phyloP scores from a whole-genome alignment of 108 stramenopile genomes.

The Pinguiococcus pyrenoidosus region DNA sequence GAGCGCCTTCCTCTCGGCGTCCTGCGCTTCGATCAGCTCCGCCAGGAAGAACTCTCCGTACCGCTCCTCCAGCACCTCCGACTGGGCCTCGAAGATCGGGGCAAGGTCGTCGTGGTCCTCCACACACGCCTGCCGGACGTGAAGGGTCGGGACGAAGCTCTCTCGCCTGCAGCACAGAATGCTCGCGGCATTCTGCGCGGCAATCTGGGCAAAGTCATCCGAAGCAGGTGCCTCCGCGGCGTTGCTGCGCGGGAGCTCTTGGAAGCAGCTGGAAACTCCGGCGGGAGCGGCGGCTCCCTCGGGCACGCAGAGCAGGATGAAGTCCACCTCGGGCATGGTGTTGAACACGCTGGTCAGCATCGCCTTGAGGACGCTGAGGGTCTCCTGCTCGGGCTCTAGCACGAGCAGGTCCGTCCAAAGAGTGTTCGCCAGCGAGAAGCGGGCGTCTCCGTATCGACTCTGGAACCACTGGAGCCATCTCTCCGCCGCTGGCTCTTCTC shows the following conservation, averaged over 20 bases:
- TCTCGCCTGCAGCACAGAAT: constrained; percentile 24
- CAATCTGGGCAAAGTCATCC: too few species aligned
- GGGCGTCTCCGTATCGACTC: constrained; percentile 14
- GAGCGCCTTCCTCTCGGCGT: constrained; percentile 25
- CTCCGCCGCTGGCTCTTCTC: neutral
- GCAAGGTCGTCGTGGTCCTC: constrained; percentile 53
- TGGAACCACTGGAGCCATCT: constrained; percentile 15
- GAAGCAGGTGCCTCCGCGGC: too few species aligned
- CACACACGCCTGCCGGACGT: constrained; percentile 33
- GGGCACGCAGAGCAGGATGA: constrained; percentile 17
- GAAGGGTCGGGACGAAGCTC: constrained; percentile 26
- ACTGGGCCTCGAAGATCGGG: constrained; percentile 39
- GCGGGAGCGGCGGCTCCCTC: neutral
- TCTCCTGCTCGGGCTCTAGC: constrained; percentile 5
- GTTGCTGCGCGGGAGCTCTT: constrained; percentile 4
- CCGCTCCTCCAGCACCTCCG: constrained; percentile 24
- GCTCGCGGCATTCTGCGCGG: neutral
- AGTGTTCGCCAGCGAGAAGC: constrained; percentile 16
- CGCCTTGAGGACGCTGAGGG: neutral
- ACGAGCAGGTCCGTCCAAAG: constrained; percentile 30
- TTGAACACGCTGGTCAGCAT: constrained; percentile 20
- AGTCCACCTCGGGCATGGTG: constrained; percentile 27
- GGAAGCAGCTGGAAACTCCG: constrained; percentile 8
- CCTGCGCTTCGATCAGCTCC: constrained; percentile 42
- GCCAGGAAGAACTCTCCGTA: constrained; percentile 52